Evolutionary conservation across 2,329 filamentous ascomycete species (phyloP).

Genomic region (Fusarium sambucinum): DNA sequence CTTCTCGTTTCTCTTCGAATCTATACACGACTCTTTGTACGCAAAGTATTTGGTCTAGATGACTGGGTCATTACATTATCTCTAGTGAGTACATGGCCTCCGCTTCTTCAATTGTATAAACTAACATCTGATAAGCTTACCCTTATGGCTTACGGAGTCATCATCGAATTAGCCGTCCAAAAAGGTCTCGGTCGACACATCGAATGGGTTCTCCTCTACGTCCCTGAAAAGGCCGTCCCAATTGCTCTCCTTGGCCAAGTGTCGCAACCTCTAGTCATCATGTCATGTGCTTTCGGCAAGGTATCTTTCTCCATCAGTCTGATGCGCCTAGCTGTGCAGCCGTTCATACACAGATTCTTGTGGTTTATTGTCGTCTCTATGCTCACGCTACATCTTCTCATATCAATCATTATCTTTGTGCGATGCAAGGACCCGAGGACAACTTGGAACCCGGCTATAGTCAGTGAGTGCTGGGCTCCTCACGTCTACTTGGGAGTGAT

Average conservation of each 20-base stretch:
- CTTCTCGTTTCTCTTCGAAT: conserved; percentile 20
- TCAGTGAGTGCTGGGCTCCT: conserved; percentile 34
- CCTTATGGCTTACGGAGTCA: conserved; percentile 26
- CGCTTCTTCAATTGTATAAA: rapidly evolving
- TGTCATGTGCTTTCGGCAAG: conserved; percentile 35
- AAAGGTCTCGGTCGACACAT: conserved; percentile 32
- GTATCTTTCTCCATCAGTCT: conserved; percentile 35
- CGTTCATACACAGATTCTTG: conserved; percentile 21
- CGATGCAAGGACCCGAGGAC: conserved; percentile 32
- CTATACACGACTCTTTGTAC: conserved; percentile 28
- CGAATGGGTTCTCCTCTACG: conserved; percentile 18
- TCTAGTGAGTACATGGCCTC: neutral
- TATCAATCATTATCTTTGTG: conserved; percentile 26
- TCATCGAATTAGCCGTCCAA: conserved; percentile 30
- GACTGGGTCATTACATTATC: conserved; percentile 34
- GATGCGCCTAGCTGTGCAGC: conserved; percentile 33
- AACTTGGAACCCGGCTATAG: conserved; percentile 34
- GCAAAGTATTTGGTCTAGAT: conserved; percentile 36
- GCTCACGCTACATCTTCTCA: conserved; percentile 27
- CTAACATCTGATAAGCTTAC: conserved; percentile 15
- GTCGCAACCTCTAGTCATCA: conserved; percentile 34
- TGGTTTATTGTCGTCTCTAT: conserved; percentile 34
- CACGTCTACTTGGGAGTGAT: conserved; percentile 26
- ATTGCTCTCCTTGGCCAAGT: conserved; percentile 25
- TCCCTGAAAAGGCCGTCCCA: conserved; percentile 21